These are phyloP conservation scores for Schoenoplectus triqueter DNA, from an alignment of 202 grass and related monocot species.

Conservation along the genomic window DNA sequence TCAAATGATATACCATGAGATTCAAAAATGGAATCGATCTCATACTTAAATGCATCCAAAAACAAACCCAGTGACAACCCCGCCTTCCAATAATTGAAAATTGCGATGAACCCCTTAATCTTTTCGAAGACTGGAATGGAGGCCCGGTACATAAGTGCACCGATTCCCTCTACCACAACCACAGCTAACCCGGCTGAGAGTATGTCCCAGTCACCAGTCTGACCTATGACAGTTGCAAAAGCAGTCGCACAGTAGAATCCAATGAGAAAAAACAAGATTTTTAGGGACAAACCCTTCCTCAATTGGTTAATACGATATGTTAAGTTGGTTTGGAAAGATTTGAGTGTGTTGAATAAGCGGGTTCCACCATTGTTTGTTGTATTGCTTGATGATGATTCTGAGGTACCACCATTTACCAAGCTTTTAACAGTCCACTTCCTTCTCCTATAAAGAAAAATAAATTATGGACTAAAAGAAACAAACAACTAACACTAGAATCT, in stretches of 20 bases:
- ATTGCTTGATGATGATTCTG: constrained; percentile 49
- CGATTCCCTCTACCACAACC: constrained; percentile 78
- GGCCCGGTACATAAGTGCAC: constrained; percentile 79
- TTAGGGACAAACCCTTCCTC: constrained; percentile 58
- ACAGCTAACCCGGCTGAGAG: constrained; percentile 85
- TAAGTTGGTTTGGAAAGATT: constrained; percentile 53
- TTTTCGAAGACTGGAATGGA: constrained; percentile 63
- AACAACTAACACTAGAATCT: not conserved
- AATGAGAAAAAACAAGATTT: constrained; percentile 82
- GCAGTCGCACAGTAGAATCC: constrained; percentile 90
- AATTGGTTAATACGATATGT: constrained; percentile 50
- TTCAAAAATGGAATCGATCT: constrained; percentile 59
- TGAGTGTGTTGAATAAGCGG: constrained; percentile 62
- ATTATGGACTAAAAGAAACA: not conserved
- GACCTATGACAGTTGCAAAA: constrained; percentile 87
- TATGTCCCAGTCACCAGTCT: constrained; percentile 98
- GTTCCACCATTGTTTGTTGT: constrained; percentile 46
- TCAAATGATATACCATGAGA: constrained; percentile 59
- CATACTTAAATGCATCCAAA: constrained; percentile 90
- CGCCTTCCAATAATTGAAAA: constrained; percentile 99
- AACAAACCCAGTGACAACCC: constrained; percentile 87
- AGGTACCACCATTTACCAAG: constrained; percentile 43
- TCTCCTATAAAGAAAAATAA: constrained; percentile 40
- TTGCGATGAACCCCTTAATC: constrained; percentile 58
- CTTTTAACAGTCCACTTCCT: constrained; percentile 53